Base-by-base conservation (phyloP, 139 green algal genomes). In the Axilococcus clingmanii region DNA sequence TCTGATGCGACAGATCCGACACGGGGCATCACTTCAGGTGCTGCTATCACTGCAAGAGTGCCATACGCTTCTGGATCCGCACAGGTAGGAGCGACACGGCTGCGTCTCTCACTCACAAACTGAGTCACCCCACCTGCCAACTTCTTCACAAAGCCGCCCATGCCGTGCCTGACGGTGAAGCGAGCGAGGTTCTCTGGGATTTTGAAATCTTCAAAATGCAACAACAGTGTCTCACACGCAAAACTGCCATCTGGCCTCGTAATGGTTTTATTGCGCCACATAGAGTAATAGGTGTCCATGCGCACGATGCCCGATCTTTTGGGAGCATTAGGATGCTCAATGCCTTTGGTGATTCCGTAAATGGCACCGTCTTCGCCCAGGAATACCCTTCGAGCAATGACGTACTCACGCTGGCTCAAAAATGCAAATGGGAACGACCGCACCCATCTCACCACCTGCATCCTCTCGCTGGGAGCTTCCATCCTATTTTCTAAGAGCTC, bases 351-450 rank as follows among this genome's bases (percentile, higher is more conserved):
- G 41, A 86, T 71, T 34, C 61, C 77, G 41, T 90, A 94, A 19
- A 90, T 56, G 19, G 35, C 19, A 46, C 17, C 23, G 54, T 66
- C 66, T 28, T 82, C 62, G 1, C 33, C 41, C n/a, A 36, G 43
- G 48, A 62, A 81, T 15, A 83, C 20, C 33, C 85, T 63, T 37
- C 83, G 72, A 4, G 66, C 86, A 28, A 94, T 88, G 31, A 79
- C 58, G 52, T 95, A 95, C 62, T 95, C 83, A 42, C 86, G 71
- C 55, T 87, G 68, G 8, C 49, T 72, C 30, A 95, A 68, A 68
- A 94, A 94, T 56, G 70, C 66, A 60, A 95, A 92, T 42, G 86
- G 86, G 61, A 95, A 95, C 44, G 75, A 77, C 27, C 86, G 71
- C 4, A 85, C 42, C 86, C 86, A 95, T 59, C 78, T 74, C 48